Evolutionary conservation across 106 monocot genomes (phyloP).

Genomic region (Gastrodia elata): DNA sequence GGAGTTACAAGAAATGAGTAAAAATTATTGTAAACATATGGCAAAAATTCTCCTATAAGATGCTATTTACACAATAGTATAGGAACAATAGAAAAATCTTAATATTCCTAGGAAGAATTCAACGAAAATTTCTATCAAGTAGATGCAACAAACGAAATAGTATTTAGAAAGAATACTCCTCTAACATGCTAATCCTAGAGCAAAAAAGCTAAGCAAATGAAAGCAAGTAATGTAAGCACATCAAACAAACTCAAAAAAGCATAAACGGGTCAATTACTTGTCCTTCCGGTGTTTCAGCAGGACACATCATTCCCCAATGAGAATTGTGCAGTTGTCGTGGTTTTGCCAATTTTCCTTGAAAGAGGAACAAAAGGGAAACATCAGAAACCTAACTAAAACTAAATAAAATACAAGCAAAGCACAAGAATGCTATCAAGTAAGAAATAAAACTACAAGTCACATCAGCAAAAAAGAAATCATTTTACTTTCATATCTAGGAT

Average conservation of each 20-base stretch:
- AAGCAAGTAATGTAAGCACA: background rate
- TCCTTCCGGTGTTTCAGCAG: conserved; percentile 98
- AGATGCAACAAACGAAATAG: background rate
- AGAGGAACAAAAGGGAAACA: conserved; percentile 9
- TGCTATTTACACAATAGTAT: background rate
- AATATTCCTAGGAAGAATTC: background rate
- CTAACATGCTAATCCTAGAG: background rate
- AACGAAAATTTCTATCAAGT: background rate
- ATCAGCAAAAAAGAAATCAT: background rate
- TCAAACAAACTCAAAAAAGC: background rate
- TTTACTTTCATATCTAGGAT: background rate
- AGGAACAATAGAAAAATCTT: background rate
- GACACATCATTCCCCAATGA: conserved; percentile 99
- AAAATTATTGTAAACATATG: background rate
- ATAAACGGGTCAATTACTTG: conserved; percentile 39
- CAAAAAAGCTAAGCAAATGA: background rate
- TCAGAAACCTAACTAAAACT: background rate
- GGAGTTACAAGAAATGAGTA: conserved; percentile 2
- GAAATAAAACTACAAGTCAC: background rate
- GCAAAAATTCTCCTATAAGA: background rate
- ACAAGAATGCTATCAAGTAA: background rate
- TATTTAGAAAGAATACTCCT: background rate
- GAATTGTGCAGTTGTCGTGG: conserved; percentile 95
- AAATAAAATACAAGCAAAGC: no score
- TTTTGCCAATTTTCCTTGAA: conserved; percentile 84